Evolutionary conservation across 2,329 filamentous ascomycete genomes (phyloP), one percentile per base, ranked within the genome.

Genomic region (Aplosporella prunicola): DNA sequence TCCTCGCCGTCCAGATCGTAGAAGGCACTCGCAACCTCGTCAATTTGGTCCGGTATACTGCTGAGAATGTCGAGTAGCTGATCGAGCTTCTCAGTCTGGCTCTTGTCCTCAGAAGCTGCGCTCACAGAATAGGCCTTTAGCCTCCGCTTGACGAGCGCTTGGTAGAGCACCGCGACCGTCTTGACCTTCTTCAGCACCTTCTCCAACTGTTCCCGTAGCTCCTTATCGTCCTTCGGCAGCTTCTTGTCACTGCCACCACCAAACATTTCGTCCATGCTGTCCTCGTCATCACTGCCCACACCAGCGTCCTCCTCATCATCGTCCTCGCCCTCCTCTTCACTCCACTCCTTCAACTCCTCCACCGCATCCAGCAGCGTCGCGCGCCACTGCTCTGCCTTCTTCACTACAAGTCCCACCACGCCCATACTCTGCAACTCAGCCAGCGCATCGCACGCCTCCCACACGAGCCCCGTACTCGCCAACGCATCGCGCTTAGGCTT

Each of bases 301-400:
- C 62, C 34, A 9, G 55, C 52, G 5, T 48, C 51, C 2, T 48
- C 45, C 0, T 53, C 57, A 5, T 62, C 66, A 1, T 76, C 77
- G 1, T 76, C 76, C 3, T 76, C 73, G 0, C 72, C 70, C 8
- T 75, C 72, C 49, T 86, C 81, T 1, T 86, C 82, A 14, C 80
- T 77, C 86, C 88, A 95, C 49, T 89, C 85, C 55, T 86, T 84
- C 46, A 95, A 59, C 62, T 95, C 89, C 44, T 83, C 76, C 47
- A 93, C 74, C 0, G 86, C 82, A 62, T 95, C 89, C 48, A 83
- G 75, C 16, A 95, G 64, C 2, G 82, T 74, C 39, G 83, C 83
- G 26, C 77, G 68, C 60, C 80, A 84, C 55, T 87, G 71, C 47
- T 84, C 76, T 2, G 80, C 80, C 53, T 81, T 87, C 47, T 72